phyloP scores from a whole-genome alignment of 768 basidiomycete species.

The Clavaria fumosa region DNA sequence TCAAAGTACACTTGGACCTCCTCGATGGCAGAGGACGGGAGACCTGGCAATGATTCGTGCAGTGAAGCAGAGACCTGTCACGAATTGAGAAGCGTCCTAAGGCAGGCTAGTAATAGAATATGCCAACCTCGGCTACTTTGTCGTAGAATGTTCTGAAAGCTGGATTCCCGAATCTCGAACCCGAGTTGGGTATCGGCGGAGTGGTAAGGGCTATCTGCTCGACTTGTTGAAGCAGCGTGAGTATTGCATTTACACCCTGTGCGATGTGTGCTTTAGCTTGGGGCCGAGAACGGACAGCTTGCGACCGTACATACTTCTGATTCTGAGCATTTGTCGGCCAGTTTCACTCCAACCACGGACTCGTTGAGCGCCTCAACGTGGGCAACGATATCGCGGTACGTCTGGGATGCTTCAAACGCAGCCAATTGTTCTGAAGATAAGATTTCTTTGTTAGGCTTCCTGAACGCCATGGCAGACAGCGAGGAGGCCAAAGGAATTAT shows the following conservation, averaged over 20 bases:
- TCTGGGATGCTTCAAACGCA: conserved; percentile 64
- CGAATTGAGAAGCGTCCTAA: neutral
- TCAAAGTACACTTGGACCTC: conserved; percentile 73
- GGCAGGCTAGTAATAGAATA: neutral
- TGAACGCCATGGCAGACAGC: conserved; percentile 26
- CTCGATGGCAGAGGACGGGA: conserved; percentile 39
- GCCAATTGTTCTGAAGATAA: conserved; percentile 62
- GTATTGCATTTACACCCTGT: conserved; percentile 48
- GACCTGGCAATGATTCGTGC: conserved; percentile 40
- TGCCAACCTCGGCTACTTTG: conserved; percentile 47
- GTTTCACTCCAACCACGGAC: conserved; percentile 58
- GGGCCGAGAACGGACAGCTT: conserved; percentile 4
- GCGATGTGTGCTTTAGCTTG: conserved; percentile 3
- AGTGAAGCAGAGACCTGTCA: conserved; percentile 36
- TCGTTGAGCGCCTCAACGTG: conserved; percentile 70
- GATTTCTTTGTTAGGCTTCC: conserved; percentile 54
- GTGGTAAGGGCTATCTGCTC: conserved; percentile 50
- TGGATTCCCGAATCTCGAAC: conserved; percentile 93
- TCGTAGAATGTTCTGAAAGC: conserved; percentile 91
- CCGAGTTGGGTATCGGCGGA: conserved; percentile 79
- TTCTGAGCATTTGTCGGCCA: conserved; percentile 43
- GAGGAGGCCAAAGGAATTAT: too few relatives aligned
- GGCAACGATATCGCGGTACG: conserved; percentile 47
- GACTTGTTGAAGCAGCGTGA: conserved; percentile 50
- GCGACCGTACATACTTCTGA: conserved; percentile 38